Evolutionary conservation across 2,329 filamentous ascomycete species (phyloP).

Genomic region (Cordyceps tenuipes): DNA sequence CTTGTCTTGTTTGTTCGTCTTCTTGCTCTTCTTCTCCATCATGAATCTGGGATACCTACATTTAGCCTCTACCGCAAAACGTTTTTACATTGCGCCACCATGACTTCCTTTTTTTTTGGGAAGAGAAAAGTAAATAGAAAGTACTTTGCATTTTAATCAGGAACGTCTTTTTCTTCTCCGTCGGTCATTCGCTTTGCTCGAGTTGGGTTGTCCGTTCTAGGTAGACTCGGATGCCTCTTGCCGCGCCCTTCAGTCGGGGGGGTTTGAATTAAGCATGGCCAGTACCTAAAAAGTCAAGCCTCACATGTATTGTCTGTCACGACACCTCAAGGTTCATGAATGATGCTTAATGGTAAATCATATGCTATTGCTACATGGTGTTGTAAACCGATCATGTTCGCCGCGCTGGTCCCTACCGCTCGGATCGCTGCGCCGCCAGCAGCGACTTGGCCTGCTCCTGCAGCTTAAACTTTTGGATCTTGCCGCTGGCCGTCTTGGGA

Average conservation of each 20-base stretch:
- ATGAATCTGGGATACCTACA: slow-evolving; percentile 10
- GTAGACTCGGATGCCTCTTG: no score
- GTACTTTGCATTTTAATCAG: slow-evolving; percentile 5
- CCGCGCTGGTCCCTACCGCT: no score
- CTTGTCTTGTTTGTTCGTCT: neutral
- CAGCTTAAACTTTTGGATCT: slow-evolving; percentile 92
- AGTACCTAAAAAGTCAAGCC: no score
- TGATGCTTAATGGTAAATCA: neutral
- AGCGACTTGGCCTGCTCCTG: slow-evolving; percentile 50
- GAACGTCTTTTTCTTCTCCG: no score
- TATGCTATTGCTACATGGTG: slow-evolving; percentile 6
- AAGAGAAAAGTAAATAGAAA: neutral
- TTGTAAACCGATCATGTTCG: neutral
- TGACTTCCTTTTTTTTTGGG: neutral
- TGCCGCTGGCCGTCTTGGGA: slow-evolving; percentile 92
- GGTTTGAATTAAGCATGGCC: no score
- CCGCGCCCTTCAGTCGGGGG: no score
- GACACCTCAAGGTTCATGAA: neutral
- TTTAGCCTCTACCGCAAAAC: neutral
- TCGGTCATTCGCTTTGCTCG: neutral
- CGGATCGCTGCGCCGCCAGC: slow-evolving; percentile 14
- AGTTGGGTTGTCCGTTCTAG: neutral
- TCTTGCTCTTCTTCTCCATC: neutral
- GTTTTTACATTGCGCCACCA: neutral
- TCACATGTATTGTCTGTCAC: no score